A percentile compares a stretch with the other conserved stretches of the same genome.
phyloP scores from a whole-genome alignment of 1,284 basidiomycete species.

The Trichosporon sp. region DNA sequence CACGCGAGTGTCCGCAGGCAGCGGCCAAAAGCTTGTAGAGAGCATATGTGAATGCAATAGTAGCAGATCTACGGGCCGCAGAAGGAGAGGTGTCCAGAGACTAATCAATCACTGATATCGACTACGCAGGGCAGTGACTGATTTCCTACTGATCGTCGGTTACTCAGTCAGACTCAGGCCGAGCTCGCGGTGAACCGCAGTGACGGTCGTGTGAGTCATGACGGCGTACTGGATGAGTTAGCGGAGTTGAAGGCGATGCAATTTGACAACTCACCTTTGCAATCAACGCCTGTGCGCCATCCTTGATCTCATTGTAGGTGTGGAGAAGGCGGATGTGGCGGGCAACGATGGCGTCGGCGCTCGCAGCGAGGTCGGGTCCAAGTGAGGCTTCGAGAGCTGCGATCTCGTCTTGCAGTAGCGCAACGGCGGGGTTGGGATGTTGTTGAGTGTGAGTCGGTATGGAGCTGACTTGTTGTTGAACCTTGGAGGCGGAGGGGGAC shows the following conservation, averaged over 20 bases:
- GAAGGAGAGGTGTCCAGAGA: too few species aligned
- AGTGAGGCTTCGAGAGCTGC: neutral
- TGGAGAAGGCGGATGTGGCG: slow-evolving; percentile 43
- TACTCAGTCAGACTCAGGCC: slow-evolving; percentile 36
- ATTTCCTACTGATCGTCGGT: too few species aligned
- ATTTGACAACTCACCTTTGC: slow-evolving; percentile 39
- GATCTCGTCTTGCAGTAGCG: neutral
- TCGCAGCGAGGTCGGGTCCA: neutral
- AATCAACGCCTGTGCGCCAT: slow-evolving; percentile 43
- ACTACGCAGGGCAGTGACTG: neutral
- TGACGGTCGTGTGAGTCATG: slow-evolving; percentile 35
- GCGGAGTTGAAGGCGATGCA: too few species aligned
- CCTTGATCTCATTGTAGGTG: slow-evolving; percentile 48
- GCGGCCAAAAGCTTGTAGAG: neutral
- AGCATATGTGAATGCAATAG: neutral
- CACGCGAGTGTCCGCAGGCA: neutral
- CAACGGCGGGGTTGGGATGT: neutral
- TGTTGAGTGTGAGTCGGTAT: neutral
- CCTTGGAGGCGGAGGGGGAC: too few species aligned
- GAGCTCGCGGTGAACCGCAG: slow-evolving; percentile 37
- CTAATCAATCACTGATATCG: neutral
- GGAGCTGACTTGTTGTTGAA: too few species aligned
- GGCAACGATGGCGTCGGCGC: slow-evolving; percentile 31
- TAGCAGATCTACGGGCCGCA: neutral
- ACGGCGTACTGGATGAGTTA: slow-evolving; percentile 37